These are phyloP conservation scores for Paraconiothyrium sp. DNA, from an alignment of 2,329 filamentous ascomycete species.

Conservation along the genomic window DNA sequence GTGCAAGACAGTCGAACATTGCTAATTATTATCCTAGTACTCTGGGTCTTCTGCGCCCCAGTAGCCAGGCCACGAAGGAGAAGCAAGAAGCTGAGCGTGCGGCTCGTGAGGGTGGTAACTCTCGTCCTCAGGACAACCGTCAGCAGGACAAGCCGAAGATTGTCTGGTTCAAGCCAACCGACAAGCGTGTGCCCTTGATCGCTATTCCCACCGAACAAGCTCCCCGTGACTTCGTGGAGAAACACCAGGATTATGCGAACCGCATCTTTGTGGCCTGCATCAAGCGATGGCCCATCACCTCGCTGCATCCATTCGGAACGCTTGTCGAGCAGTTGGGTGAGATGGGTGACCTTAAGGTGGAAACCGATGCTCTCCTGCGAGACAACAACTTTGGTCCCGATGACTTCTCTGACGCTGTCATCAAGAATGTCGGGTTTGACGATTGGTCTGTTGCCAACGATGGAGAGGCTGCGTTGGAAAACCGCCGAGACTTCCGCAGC, in stretches of 20 bases:
- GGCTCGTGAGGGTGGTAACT: slow-evolving; percentile 81
- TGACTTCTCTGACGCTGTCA: slow-evolving; percentile 95
- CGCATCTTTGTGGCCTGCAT: slow-evolving; percentile 99
- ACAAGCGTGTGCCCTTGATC: slow-evolving; percentile 97
- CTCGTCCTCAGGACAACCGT: slow-evolving; percentile 79
- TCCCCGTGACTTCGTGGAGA: slow-evolving; percentile 96
- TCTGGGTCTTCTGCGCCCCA: slow-evolving; percentile 90
- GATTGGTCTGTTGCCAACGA: slow-evolving; percentile 91
- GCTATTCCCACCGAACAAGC: slow-evolving; percentile 98
- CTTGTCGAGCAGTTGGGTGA: slow-evolving; percentile 95
- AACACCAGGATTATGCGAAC: slow-evolving; percentile 96
- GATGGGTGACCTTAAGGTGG: slow-evolving; percentile 97
- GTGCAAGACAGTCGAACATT: background rate
- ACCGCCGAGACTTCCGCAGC: slow-evolving; percentile 87
- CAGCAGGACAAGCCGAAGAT: slow-evolving; percentile 98
- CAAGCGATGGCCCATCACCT: slow-evolving; percentile 99
- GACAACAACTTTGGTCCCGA: slow-evolving; percentile 99
- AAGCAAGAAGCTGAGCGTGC: slow-evolving; percentile 98
- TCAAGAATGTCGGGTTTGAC: slow-evolving; percentile 90
- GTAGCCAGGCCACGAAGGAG: slow-evolving; percentile 98
- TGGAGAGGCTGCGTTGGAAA: slow-evolving; percentile 75
- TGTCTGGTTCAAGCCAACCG: slow-evolving; percentile 99
- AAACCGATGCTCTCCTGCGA: slow-evolving; percentile 94
- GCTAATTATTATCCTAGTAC: slow-evolving; percentile 63
- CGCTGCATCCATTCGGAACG: slow-evolving; percentile 97